Base-by-base conservation (phyloP, 2,329 filamentous ascomycete species). In the Pleomassaria siparia region DNA sequence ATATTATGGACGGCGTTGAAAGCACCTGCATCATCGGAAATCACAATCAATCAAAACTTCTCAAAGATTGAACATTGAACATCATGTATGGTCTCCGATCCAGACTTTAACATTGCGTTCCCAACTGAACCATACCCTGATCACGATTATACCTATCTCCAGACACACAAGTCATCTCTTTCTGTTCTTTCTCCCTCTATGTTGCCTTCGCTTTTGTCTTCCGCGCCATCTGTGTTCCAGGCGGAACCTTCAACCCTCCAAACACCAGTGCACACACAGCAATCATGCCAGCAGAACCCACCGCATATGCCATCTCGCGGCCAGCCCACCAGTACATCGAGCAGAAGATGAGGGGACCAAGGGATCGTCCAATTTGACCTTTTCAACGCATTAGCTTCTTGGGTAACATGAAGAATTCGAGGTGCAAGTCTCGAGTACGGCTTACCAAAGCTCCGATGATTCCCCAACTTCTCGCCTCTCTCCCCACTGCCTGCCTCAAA, bases 261-360 rank as follows among this genome's bases (percentile, higher is more conserved):
- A 95, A 87, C 0, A 87, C 89, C 20, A 90, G 72, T 10, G 78
- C 79, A 36, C 81, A 80, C 10, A 97, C 91, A 1, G 78, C 82
- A 4, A 88, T 71, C 76, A 97, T 95, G 4, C 90, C 91, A 11
- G 82, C 78, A 0, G 89, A 88, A 3, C 94, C 94, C 60, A 90
- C 79, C 1, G 77, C 79, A 70, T 97, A 99, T 2, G 94, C 94
- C 10, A 85, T 80, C 65, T 95, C 87, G 39, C 94, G 79, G 0
- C 94, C 94, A 6, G 90, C 91, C 94, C 94, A 99, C 94, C 94
- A 99, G 74, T 99, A 99, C 46, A 99, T 77, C 40, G 89, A 90
- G 53, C 94, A 97, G 67, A 99, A 99, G 28, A 95, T 74, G 4
- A 99, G 70, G 0, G 94, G 94, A 0, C 94, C 94, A 10, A 95